Base-by-base conservation (phyloP, 2,329 filamentous ascomycete genomes). In the Ophiostoma triangulosporum region DNA sequence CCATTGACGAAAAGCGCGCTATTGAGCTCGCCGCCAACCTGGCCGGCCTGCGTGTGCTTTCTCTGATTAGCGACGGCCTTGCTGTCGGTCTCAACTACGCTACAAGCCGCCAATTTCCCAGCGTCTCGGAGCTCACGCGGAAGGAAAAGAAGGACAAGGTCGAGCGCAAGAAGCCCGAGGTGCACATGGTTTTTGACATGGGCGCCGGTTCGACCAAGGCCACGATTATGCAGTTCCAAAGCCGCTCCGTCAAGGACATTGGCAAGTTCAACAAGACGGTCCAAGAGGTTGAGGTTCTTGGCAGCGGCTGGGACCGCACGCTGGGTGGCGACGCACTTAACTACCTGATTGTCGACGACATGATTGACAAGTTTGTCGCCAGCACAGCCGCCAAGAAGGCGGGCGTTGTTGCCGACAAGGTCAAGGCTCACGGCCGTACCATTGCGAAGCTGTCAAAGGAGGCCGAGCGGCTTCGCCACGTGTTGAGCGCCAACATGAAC, bases 181-280 rank as follows among this genome's bases (percentile, higher is more conserved):
- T 90, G 62, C 88, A 98, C 70, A 71, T 98, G 66, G 81, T 98
- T 29, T 98, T 93, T 64, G 93, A 98, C 65, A 97, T 98, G 90
- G 93, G 93, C 60, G 90, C 93, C 60, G 93, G 93, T 4, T 96
- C 88, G 46, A 86, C 91, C 31, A 95, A 88, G 62, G 91, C 91
- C 4, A 93, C 89, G 6, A 73, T 98, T 51, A 70, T 98, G 65
- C 85, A 83, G 62, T 95, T 98, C 70, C 90, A 96, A 68, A 86
- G 86, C 65, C 83, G 84, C 61, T 83, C 78, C 1, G 84, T 97
- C 58, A 98, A 97, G 75, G 91, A 96, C 62, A 71, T 91, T 53
- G 90, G 89, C 60, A 89, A 86, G 67, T 91, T 80, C 73, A 97
- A 96, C 75, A 97, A 97, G 78, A 96, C 89, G 1, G 72, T 98